These are phyloP conservation scores for Pleurostoma richardsiae DNA, from an alignment of 2,329 filamentous ascomycete species.

Conservation along the genomic window DNA sequence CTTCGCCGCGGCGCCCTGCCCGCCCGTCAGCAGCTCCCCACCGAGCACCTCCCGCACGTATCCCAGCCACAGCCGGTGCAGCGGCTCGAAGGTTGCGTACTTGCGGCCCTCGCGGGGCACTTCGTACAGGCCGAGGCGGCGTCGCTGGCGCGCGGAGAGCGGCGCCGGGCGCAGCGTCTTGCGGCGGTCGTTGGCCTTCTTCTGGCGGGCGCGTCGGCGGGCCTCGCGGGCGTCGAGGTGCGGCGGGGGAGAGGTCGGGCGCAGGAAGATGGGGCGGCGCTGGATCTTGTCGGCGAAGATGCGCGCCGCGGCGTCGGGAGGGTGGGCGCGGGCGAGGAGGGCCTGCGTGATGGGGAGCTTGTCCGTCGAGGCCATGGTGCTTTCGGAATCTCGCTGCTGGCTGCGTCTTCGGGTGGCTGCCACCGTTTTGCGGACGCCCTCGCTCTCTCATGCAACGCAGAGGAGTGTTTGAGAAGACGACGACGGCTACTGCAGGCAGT, in stretches of 20 bases:
- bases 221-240: slow-evolving; percentile 52
- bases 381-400: background rate
- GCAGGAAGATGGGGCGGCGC: slow-evolving; percentile 74
- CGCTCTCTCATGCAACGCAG: background rate
- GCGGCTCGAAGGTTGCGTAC: slow-evolving; percentile 70
- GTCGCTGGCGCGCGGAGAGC: slow-evolving; percentile 74
- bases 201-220: slow-evolving; percentile 43
- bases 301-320: slow-evolving; percentile 61
- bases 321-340: slow-evolving; percentile 75
- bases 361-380: slow-evolving; percentile 7
- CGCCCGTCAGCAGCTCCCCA: slow-evolving; percentile 49
- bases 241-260: slow-evolving; percentile 65
- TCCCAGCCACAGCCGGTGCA: slow-evolving; percentile 75
- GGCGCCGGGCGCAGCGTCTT: slow-evolving; percentile 54
- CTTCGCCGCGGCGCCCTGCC: slow-evolving; percentile 62
- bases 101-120: slow-evolving; percentile 64
- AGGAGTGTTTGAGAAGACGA: background rate
- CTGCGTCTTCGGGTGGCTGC: too few species aligned
- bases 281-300: slow-evolving; percentile 82
- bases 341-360: slow-evolving; percentile 45
- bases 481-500: too few species aligned
- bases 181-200: slow-evolving; percentile 39
- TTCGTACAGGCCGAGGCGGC: slow-evolving; percentile 66
- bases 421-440: too few species aligned
- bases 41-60: slow-evolving; percentile 83